phyloP scores from a whole-genome alignment of 495 filamentous ascomycete species.

The Chaetomidium leptoderma region DNA sequence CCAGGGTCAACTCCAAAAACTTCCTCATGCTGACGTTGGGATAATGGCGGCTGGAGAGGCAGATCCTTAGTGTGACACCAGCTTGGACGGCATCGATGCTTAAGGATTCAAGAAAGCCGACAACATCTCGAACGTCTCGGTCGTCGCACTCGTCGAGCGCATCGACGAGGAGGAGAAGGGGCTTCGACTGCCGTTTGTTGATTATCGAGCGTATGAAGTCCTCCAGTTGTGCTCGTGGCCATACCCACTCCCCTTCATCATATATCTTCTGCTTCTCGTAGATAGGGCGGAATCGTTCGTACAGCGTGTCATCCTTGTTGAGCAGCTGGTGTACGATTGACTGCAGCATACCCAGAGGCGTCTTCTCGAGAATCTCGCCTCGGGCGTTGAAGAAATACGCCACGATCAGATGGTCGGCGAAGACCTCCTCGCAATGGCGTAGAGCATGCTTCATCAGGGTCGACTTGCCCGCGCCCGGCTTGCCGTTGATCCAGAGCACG shows the following conservation, averaged over 20 bases:
- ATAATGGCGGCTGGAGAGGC: conserved; percentile 50
- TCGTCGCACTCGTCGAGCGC: conserved; percentile 40
- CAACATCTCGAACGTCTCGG: conserved; percentile 31
- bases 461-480: conserved; percentile 52
- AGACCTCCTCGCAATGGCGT: neutral
- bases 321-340: conserved; percentile 40
- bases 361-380: conserved; percentile 45
- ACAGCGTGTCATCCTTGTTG: conserved; percentile 13
- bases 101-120: conserved; percentile 31
- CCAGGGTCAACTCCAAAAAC: conserved; percentile 6
- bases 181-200: neutral
- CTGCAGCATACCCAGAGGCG: conserved; percentile 49
- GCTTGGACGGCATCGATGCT: conserved; percentile 11
- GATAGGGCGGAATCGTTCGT: neutral
- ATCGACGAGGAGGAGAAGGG: conserved; percentile 31
- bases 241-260: neutral
- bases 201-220: conserved; percentile 12
- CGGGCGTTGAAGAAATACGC: conserved; percentile 27
- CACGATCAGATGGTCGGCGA: conserved; percentile 17
- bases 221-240: neutral
- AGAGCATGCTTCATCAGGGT: conserved; percentile 18
- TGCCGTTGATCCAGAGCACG: conserved; percentile 52
- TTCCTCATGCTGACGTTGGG: conserved; percentile 39
- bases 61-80: conserved; percentile 26
- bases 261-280: neutral